Conservation (phyloP, 2,329 filamentous ascomycete species). For the Cladosporium sp. region DNA sequence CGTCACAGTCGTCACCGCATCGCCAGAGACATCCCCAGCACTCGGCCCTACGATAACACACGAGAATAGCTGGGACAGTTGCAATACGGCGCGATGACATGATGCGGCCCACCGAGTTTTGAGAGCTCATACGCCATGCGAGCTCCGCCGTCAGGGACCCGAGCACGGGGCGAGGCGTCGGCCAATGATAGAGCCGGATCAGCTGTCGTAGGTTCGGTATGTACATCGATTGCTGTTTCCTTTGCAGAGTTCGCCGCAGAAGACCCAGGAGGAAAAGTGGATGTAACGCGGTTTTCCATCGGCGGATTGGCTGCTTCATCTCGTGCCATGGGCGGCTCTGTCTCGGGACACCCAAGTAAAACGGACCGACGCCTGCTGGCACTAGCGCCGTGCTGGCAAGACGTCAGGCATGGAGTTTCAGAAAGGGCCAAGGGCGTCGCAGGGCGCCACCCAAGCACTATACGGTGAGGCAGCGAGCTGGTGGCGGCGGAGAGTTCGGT, state of each 20-base stretch:
- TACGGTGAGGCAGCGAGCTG: background rate
- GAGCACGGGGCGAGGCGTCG: background rate
- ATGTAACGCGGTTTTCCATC: slow-evolving; percentile 5
- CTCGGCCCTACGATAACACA: slow-evolving; percentile 20
- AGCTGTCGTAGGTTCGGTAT: slow-evolving; percentile 1
- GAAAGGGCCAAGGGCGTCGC: background rate
- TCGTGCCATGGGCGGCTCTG: slow-evolving; percentile 12
- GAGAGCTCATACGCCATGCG: background rate
- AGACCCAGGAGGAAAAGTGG: slow-evolving; percentile 19
- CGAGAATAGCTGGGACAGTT: slow-evolving; percentile 15
- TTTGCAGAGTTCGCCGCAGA: slow-evolving; percentile 23
- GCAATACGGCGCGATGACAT: slow-evolving; percentile 20
- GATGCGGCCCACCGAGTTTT: slow-evolving; percentile 2
- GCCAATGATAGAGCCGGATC: background rate
- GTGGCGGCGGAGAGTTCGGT: background rate
- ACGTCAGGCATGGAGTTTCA: background rate
- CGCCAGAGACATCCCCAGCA: background rate
- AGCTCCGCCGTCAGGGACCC: slow-evolving; percentile 1
- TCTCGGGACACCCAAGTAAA: slow-evolving; percentile 8
- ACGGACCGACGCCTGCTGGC: slow-evolving; percentile 6
- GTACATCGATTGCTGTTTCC: background rate
- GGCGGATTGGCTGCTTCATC: slow-evolving; percentile 11
- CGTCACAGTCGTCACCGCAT: slow-evolving; percentile 16
- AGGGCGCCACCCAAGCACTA: background rate
- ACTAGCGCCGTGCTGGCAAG: background rate